phyloP scores from a whole-genome alignment of 2,329 filamentous ascomycete genomes.

The Colletotrichum sp. region DNA sequence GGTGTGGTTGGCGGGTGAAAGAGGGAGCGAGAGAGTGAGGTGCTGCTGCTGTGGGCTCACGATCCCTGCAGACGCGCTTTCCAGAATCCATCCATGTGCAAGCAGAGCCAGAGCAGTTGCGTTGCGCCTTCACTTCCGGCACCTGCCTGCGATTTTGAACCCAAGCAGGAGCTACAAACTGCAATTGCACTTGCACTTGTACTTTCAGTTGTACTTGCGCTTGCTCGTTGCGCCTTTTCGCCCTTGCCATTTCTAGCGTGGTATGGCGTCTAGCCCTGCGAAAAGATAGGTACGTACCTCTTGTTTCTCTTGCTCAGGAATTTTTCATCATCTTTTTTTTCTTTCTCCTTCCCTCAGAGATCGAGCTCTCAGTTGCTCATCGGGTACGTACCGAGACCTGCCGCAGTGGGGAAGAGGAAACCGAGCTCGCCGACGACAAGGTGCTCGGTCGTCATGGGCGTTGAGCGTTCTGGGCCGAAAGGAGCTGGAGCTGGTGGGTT shows the following conservation, averaged over 20 bases:
- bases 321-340: not conserved
- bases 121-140: not conserved
- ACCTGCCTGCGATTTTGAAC: not conserved
- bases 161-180: not conserved
- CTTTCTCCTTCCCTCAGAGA: not conserved
- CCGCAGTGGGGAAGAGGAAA: not conserved
- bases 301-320: not conserved
- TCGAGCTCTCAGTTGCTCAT: not conserved
- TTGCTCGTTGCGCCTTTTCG: not conserved
- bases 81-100: not conserved
- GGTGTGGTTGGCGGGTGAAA: not conserved
- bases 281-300: not conserved
- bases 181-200: not conserved
- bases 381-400: not conserved
- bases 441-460: not conserved
- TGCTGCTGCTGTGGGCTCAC: not conserved
- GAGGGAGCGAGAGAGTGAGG: not conserved
- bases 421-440: slow-evolving; percentile 1
- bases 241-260: not conserved
- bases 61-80: not conserved
- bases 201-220: not conserved
- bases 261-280: not conserved
- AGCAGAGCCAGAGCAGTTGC: not conserved
- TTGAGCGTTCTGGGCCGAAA: not conserved
- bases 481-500: not conserved